Percentiles rank a stretch among this genome's conserved stretches.
These are phyloP conservation scores for Penicillium paxilli DNA, from an alignment of 495 filamentous ascomycete genomes.

Conservation along the genomic window DNA sequence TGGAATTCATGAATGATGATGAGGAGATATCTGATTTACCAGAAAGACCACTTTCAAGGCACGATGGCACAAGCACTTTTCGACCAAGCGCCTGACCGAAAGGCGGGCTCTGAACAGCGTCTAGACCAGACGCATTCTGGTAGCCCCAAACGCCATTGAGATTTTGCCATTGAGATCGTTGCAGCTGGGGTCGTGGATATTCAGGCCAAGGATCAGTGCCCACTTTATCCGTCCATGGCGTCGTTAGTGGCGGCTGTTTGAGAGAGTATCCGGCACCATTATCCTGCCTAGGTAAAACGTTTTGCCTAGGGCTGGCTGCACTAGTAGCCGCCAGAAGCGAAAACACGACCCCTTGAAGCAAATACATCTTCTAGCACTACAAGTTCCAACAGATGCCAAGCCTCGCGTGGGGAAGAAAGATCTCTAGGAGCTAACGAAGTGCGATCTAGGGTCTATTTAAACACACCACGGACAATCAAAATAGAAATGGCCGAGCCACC, in stretches of 20 bases:
- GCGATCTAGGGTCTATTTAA: neutral
- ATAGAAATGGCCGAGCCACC: slow-evolving; percentile 2
- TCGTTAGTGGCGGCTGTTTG: slow-evolving; percentile 52
- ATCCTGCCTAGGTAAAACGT: slow-evolving; percentile 6
- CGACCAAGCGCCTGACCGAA: slow-evolving; percentile 38
- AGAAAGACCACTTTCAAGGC: slow-evolving; percentile 58
- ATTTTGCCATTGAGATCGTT: slow-evolving; percentile 58
- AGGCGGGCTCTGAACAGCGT: slow-evolving; percentile 43
- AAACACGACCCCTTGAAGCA: slow-evolving; percentile 9
- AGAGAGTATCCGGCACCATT: slow-evolving; percentile 24
- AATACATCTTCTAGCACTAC: slow-evolving; percentile 13
- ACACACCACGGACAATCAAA: neutral
- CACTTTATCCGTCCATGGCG: slow-evolving; percentile 61
- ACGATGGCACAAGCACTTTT: slow-evolving; percentile 63
- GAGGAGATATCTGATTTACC: slow-evolving; percentile 32
- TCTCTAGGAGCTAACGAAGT: neutral
- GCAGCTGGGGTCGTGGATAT: slow-evolving; percentile 63
- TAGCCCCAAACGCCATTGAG: slow-evolving; percentile 71
- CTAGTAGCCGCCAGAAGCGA: slow-evolving; percentile 15
- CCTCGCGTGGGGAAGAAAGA: neutral
- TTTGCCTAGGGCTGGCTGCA: slow-evolving; percentile 14
- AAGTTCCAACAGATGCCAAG: neutral
- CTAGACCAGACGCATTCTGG: slow-evolving; percentile 40
- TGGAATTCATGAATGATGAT: neutral
- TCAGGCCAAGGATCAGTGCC: slow-evolving; percentile 66